Evolutionary conservation across 768 basidiomycete genomes (phyloP).

Genomic region (Lactarius indigo): DNA sequence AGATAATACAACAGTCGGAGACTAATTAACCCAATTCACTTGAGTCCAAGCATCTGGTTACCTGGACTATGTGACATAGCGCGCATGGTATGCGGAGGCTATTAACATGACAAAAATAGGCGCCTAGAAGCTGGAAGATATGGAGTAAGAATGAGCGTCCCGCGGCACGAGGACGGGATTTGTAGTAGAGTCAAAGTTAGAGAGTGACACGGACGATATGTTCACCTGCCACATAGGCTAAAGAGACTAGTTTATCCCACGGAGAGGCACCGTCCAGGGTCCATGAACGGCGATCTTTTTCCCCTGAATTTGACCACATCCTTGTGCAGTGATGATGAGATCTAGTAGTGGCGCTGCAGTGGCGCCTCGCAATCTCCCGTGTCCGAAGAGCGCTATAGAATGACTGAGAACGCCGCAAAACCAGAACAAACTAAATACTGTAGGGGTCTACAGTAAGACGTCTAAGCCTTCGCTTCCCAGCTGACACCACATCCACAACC

Average conservation of each 20-base stretch:
- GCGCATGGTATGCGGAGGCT: neutral
- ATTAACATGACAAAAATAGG: neutral
- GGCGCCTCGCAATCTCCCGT: neutral
- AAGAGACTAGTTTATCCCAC: neutral
- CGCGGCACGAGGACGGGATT: neutral
- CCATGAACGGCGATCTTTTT: neutral
- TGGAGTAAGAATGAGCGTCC: neutral
- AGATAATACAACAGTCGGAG: neutral
- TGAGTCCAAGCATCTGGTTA: neutral
- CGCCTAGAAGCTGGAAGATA: neutral
- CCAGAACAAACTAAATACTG: neutral
- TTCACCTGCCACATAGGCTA: neutral
- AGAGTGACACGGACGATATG: neutral
- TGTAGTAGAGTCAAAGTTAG: neutral
- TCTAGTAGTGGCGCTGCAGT: neutral
- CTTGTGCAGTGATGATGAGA: neutral
- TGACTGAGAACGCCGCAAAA: neutral
- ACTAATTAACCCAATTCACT: neutral
- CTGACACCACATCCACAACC: slow-evolving; percentile 96
- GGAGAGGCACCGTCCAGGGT: neutral
- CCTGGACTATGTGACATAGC: neutral
- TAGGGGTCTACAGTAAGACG: too few relatives aligned
- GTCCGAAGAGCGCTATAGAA: neutral
- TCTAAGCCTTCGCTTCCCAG: slow-evolving; percentile 75
- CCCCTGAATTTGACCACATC: neutral